Base-by-base conservation (phyloP, 768 basidiomycete genomes). In the Termitomyces sp. region DNA sequence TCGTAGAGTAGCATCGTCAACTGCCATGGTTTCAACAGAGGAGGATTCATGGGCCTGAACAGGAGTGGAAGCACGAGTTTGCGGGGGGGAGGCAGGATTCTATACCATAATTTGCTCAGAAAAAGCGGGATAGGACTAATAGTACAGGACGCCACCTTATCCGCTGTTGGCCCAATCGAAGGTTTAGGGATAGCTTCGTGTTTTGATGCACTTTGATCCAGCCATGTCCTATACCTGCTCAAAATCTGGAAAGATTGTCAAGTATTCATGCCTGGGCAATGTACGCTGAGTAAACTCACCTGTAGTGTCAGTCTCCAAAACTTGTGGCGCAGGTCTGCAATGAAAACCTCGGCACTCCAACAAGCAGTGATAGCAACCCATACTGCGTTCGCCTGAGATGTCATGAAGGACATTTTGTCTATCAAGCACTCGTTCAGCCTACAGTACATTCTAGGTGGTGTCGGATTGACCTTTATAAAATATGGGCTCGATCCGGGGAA, bases 271-370 rank as follows among this genome's bases (percentile, higher is more conserved):
- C 18, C 48, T n/a, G 37, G 34, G 45, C 27, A 45, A 6, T 40
- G 14, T 34, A 9, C 8, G 10, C 1, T 8, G 26, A 20, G 53
- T 24, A 43, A 58, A 63, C 77, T 39, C 49, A 93, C 94, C 83
- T 99, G 96, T 27, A 99, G 73, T 6, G 88, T 91, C 57, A 98
- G 74, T 65, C 82, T 85, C 97, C 96, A 98, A 70, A 98, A 98
- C 50, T 90, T 82, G 71, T 87, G 80, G 36, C 83, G 82, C 12
- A 98, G 73, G 58, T 94, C 89, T 2, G 89, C 87, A 42, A 98
- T 86, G 69, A 83, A 95, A 8, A 97, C 80, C 52, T 93, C 88
- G 18, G 86, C 82, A 57, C 87, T 89, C 96, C 96, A 98, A 68
- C 94, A 93, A 7, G 82, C 80, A 37, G 81, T 74, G 20, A 97